Evolutionary conservation across 257 asterid species (phyloP), one percentile per base, ranked within the genome.

Genomic region (Penstemon newberryi): DNA sequence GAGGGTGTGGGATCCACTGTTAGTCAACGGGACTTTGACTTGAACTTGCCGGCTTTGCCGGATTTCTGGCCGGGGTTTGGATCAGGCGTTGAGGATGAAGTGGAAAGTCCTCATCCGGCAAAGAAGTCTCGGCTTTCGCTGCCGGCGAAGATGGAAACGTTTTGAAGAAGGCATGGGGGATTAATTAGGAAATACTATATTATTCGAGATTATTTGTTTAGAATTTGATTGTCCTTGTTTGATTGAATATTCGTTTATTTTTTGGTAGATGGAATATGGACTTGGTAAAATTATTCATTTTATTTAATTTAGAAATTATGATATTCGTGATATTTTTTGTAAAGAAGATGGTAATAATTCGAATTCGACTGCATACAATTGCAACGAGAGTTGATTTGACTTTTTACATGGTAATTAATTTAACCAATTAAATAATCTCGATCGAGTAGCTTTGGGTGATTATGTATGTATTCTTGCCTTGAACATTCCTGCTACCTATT

Each of bases 51-150:
- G 38, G 86, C 91, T 7, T 55, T 56, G 71, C 87, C 86, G 61
- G 85, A 74, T 4, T 74, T 74, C 33, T 68, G 77, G 79, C 53
- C 60, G 49, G 76, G 67, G n/a, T 62, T 77, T 44, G 61, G 70
- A 62, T 56, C 67, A 63, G 80, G 78, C 38, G 53, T 9, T 42
- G 89, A 81, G 7, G 87, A 81, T 10, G 92, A 87, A 62, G 95
- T 85, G 10, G 91, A 85, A 54, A 85, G 92, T 38, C 95, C 95
- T 4, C 91, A 85, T 54, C 88, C 95, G 55, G 76, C 85, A 5
- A 85, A 87, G 77, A 81, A 72, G 53, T 66, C 79, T 0, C 87
- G 94, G 3, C 56, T 82, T 9, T 70, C 67, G 9, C 46, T 78
- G 5, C 71, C 85, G 4, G 10, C 77, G n/a, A 78, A 78, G 63